Conservation (phyloP, 176 grass and related monocot species). For the Oryza longistaminata region DNA sequence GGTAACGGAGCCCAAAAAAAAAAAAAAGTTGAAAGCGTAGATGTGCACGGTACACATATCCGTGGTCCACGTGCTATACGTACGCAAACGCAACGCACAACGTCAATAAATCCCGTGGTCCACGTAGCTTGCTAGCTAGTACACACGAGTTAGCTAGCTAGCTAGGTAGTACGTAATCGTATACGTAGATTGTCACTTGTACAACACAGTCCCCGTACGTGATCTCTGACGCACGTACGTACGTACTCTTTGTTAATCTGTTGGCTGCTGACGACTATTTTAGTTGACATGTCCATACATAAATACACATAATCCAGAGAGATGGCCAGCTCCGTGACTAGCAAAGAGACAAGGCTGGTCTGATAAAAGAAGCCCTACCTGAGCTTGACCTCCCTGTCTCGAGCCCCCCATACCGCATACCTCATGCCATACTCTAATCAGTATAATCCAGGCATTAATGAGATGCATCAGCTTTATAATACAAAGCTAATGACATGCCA, state of each 20-base stretch:
- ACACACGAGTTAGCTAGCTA: background rate
- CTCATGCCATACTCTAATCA: constrained; percentile 27
- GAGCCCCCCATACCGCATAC: constrained; percentile 35
- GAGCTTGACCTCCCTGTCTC: constrained; percentile 44
- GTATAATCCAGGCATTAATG: background rate
- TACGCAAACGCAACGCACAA: no score
- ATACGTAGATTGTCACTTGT: background rate
- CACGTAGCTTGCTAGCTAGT: background rate
- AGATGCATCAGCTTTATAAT: constrained; percentile 21
- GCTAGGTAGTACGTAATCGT: background rate
- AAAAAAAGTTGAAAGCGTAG: no score
- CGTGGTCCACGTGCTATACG: background rate
- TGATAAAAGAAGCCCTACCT: constrained; percentile 37
- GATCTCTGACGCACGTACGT: background rate
- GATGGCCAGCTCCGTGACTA: constrained; percentile 31
- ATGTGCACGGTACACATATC: no score
- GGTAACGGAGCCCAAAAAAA: no score
- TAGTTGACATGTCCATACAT: background rate
- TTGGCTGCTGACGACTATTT: constrained; percentile 20
- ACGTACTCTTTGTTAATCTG: background rate
- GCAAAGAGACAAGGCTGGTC: constrained; percentile 38
- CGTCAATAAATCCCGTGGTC: no score
- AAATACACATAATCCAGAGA: background rate
- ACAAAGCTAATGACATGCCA: constrained; percentile 11
- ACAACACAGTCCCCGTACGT: background rate